A percentile compares a stretch with the other conserved stretches of the same genome.
These are phyloP conservation scores for Ustanciosporium gigantosporum DNA, from an alignment of 1,284 basidiomycete genomes.

Conservation along the genomic window DNA sequence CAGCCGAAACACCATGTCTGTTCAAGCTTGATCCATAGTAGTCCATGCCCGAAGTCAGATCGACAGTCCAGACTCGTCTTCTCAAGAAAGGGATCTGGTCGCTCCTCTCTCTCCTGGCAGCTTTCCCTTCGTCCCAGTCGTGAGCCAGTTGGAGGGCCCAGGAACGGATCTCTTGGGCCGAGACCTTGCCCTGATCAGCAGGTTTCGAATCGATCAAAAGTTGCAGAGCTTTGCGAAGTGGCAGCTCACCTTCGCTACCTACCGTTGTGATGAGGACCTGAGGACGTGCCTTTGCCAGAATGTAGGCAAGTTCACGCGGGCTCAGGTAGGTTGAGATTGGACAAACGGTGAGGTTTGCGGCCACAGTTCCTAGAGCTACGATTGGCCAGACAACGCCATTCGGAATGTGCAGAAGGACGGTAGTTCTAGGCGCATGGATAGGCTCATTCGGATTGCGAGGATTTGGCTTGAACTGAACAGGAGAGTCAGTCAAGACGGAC, in stretches of 20 bases:
- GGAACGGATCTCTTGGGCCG: slow-evolving; percentile 11
- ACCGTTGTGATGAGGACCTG: slow-evolving; percentile 58
- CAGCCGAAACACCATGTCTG: slow-evolving; percentile 24
- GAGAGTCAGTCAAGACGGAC: slow-evolving; percentile 18
- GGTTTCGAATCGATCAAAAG: slow-evolving; percentile 34
- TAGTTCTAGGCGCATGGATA: slow-evolving; percentile 46
- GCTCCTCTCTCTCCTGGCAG: slow-evolving; percentile 24
- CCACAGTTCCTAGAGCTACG: slow-evolving; percentile 57
- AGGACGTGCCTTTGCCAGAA: slow-evolving; percentile 60
- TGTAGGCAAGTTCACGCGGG: slow-evolving; percentile 60
- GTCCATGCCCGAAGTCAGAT: slow-evolving; percentile 28
- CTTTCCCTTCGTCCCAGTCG: slow-evolving; percentile 34
- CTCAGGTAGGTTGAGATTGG: slow-evolving; percentile 61
- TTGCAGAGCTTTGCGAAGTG: slow-evolving; percentile 43
- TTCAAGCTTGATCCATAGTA: slow-evolving; percentile 40
- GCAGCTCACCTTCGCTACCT: slow-evolving; percentile 43
- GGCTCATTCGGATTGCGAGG: slow-evolving; percentile 11
- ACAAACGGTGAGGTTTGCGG: slow-evolving; percentile 53
- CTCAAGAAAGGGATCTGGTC: slow-evolving; percentile 17
- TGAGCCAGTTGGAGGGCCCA: slow-evolving; percentile 37
- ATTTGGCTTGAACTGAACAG: slow-evolving; percentile 12
- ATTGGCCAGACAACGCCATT: slow-evolving; percentile 60
- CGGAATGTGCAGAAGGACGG: slow-evolving; percentile 61
- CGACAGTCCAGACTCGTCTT: slow-evolving; percentile 41
- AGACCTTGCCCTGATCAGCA: slow-evolving; percentile 19